phyloP scores from a whole-genome alignment of 495 filamentous ascomycete species.

The Penicillium bovifimosum region DNA sequence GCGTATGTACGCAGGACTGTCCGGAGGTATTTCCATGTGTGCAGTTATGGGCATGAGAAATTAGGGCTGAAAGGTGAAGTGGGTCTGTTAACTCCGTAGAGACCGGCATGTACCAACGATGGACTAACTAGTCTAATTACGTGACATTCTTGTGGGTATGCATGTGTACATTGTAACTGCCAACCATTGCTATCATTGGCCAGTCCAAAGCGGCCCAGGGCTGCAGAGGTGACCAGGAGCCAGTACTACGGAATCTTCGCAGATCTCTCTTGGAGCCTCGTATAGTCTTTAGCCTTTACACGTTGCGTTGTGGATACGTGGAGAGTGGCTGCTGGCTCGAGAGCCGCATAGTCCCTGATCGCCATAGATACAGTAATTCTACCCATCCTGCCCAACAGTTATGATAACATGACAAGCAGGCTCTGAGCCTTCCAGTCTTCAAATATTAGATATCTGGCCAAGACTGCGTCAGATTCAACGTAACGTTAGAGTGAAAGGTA shows the following conservation, averaged over 20 bases:
- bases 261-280: not conserved
- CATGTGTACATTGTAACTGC: not conserved
- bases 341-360: not conserved
- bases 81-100: not conserved
- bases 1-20: too few relatives aligned
- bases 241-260: not conserved
- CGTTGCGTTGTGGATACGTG: not conserved
- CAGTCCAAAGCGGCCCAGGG: not conserved
- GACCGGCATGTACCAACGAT: not conserved
- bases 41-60: not conserved
- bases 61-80: constrained; percentile 6
- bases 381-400: not conserved
- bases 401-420: not conserved
- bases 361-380: not conserved
- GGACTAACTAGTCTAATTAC: not conserved
- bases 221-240: not conserved
- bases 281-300: not conserved
- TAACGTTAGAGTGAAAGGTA: constrained; percentile 3
- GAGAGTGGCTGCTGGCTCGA: not conserved
- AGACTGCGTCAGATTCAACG: constrained; percentile 1
- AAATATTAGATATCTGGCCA: not conserved
- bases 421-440: not conserved
- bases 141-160: not conserved
- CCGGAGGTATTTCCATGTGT: constrained; percentile 1
- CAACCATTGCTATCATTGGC: not conserved